A percentile compares a stretch with the other conserved stretches of the same genome.
Evolutionary conservation across 75 land plant genomes (phyloP).

Genomic region (Isoetes taiwanensis): DNA sequence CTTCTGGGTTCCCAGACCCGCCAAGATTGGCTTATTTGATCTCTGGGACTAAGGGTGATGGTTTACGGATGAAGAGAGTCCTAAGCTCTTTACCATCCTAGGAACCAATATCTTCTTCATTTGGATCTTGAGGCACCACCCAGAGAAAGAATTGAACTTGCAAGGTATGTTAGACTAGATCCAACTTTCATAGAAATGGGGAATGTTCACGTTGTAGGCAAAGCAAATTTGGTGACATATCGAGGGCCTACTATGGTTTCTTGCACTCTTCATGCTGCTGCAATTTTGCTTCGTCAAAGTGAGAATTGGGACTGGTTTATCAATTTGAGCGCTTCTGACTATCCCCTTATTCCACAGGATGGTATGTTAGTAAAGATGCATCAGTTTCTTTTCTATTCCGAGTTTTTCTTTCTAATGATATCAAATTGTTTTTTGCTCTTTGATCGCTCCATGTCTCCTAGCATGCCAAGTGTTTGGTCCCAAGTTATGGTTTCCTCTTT

Average conservation of each 20-base stretch:
- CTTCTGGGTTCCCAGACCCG: neutral
- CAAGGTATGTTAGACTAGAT: neutral
- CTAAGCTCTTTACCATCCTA: conserved; percentile 1
- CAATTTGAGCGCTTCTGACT: conserved; percentile 5
- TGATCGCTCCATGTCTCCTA: no score
- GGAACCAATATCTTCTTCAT: conserved; percentile 1
- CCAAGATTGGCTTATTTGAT: neutral
- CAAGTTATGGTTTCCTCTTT: no score
- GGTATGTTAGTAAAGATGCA: no score
- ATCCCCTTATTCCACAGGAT: conserved; percentile 5
- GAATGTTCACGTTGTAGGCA: conserved; percentile 5
- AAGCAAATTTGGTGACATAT: conserved; percentile 3
- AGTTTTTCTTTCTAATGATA: neutral
- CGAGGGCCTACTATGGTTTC: conserved; percentile 1
- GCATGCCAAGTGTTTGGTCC: no score
- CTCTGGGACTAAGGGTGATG: neutral
- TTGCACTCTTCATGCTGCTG: conserved; percentile 3
- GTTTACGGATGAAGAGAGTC: neutral
- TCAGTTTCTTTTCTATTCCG: neutral
- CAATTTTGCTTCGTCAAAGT: conserved; percentile 4
- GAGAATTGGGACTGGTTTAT: conserved; percentile 6
- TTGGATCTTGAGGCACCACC: conserved; percentile 4
- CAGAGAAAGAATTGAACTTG: conserved; percentile 3
- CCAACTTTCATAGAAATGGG: neutral
- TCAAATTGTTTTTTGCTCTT: neutral